phyloP scores from a whole-genome alignment of 257 asterid species.

The Knoxia roxburghii region DNA sequence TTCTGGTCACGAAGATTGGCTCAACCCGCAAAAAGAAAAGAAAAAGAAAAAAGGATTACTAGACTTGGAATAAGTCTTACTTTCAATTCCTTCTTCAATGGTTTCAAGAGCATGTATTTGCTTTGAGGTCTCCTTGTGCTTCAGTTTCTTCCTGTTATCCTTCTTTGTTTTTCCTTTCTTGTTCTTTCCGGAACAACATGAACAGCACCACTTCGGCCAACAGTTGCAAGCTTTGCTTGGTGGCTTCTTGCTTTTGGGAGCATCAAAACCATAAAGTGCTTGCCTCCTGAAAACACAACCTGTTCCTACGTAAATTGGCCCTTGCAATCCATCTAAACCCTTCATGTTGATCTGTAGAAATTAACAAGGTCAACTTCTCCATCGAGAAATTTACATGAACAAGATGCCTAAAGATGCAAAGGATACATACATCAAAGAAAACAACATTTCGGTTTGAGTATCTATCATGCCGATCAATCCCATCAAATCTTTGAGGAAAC shows the following conservation, averaged over 20 bases:
- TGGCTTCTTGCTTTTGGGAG: slow-evolving; percentile 68
- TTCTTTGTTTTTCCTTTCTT: slow-evolving; percentile 55
- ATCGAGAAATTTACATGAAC: slow-evolving; percentile 4
- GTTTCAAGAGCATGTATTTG: slow-evolving; percentile 92
- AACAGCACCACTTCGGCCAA: slow-evolving; percentile 81
- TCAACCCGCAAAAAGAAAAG: background rate
- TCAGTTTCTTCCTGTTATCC: slow-evolving; percentile 45
- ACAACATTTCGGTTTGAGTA: slow-evolving; percentile 87
- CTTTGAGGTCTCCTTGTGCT: slow-evolving; percentile 78
- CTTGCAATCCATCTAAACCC: slow-evolving; percentile 95
- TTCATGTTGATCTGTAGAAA: slow-evolving; percentile 82
- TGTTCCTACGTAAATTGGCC: slow-evolving; percentile 91
- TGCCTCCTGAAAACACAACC: slow-evolving; percentile 92
- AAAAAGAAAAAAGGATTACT: background rate
- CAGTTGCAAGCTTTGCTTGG: slow-evolving; percentile 90
- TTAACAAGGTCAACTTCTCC: slow-evolving; percentile 18
- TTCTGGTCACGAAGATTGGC: background rate
- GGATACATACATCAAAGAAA: slow-evolving; percentile 74
- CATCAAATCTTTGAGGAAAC: slow-evolving; percentile 92
- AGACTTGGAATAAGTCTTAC: slow-evolving; percentile 23
- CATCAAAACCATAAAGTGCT: slow-evolving; percentile 78
- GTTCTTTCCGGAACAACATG: slow-evolving; percentile 50
- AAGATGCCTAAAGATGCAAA: background rate
- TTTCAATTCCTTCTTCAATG: slow-evolving; percentile 76
- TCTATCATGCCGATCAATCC: slow-evolving; percentile 81